These are phyloP conservation scores for Lagerstroemia speciosa DNA, from an alignment of 345 rosid species.

Conservation along the genomic window DNA sequence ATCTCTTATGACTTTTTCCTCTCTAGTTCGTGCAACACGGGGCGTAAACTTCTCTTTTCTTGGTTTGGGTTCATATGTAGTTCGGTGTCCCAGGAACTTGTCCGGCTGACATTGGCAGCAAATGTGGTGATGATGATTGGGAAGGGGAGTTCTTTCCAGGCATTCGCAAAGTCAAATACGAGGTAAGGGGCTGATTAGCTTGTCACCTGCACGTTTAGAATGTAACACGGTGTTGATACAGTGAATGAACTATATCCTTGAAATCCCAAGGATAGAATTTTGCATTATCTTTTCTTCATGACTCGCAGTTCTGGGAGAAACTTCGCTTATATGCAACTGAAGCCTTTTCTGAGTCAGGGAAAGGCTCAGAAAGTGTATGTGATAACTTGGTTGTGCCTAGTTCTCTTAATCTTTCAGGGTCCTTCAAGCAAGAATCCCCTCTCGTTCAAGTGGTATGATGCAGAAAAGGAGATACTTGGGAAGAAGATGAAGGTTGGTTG, in stretches of 20 bases:
- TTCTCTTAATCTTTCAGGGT: slow-evolving; percentile 39
- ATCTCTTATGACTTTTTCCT: not conserved
- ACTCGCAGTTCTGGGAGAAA: too few relatives aligned
- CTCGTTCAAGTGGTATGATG: slow-evolving; percentile 82
- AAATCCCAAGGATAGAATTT: too few relatives aligned
- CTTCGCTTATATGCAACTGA: too few relatives aligned
- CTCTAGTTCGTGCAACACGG: not conserved
- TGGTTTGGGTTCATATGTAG: slow-evolving; percentile 25
- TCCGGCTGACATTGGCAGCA: slow-evolving; percentile 53
- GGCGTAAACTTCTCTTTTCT: not conserved
- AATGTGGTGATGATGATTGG: slow-evolving; percentile 69
- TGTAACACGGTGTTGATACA: not conserved
- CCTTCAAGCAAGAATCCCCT: slow-evolving; percentile 68
- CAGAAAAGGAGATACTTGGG: slow-evolving; percentile 83
- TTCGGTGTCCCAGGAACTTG: slow-evolving; percentile 54
- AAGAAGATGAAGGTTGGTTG: slow-evolving; percentile 83
- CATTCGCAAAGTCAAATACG: slow-evolving; percentile 66
- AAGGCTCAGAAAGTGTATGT: not conserved
- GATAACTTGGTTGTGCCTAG: not conserved
- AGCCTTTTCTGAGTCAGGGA: too few relatives aligned
- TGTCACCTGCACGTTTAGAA: not conserved
- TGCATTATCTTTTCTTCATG: too few relatives aligned
- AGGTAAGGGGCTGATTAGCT: slow-evolving; percentile 35
- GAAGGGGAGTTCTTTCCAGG: slow-evolving; percentile 85
- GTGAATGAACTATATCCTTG: too few relatives aligned